Conservation (phyloP, 306 rosid species). For the Senna siamea region DNA sequence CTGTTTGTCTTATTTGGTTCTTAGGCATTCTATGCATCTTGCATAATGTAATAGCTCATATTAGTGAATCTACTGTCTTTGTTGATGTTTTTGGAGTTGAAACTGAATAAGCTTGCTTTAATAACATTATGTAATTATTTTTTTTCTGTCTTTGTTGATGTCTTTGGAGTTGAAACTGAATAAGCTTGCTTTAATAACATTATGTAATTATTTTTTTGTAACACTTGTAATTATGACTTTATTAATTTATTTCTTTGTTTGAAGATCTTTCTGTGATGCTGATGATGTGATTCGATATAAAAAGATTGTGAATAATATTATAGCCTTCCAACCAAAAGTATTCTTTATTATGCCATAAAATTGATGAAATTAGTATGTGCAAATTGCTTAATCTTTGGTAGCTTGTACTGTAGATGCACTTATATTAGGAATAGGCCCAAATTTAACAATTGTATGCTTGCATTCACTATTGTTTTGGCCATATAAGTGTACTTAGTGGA, state of each 20-base stretch:
- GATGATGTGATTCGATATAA: background rate
- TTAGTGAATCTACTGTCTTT: background rate
- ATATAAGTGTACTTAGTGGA: background rate
- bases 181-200: background rate
- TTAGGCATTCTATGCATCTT: slow-evolving; percentile 13
- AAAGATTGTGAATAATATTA: slow-evolving; percentile 1
- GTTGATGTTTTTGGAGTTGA: too few species aligned
- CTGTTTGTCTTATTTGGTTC: slow-evolving; percentile 6
- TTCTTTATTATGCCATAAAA: background rate
- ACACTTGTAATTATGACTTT: background rate
- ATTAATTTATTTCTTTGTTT: slow-evolving; percentile 3
- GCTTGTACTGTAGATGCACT: background rate
- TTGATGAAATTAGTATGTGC: background rate
- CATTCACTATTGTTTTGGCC: background rate
- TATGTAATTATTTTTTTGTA: background rate
- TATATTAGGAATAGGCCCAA: background rate
- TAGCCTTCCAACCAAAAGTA: background rate
- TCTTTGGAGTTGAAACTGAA: slow-evolving; percentile 4
- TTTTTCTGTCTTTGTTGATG: too few species aligned
- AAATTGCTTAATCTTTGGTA: background rate
- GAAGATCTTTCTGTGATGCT: background rate
- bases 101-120: too few species aligned
- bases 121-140: too few species aligned
- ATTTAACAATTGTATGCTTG: background rate
- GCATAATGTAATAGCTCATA: slow-evolving; percentile 24